Conservation (phyloP, 169 alveolate genomes). For the Blepharisma undulans region DNA sequence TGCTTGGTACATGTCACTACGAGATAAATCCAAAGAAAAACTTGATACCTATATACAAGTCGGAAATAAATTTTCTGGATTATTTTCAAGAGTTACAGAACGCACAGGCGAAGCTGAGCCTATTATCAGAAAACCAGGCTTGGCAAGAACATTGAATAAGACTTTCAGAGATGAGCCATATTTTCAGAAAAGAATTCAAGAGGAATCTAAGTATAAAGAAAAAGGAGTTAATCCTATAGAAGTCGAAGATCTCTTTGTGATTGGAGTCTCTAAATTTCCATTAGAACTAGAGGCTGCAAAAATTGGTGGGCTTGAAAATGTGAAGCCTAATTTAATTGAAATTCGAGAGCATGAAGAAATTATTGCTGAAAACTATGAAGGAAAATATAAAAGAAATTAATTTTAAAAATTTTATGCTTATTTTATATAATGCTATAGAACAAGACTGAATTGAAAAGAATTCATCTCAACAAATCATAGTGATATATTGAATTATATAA, state of each 20-base stretch:
- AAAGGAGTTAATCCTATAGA: not conserved
- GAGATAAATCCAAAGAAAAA: not conserved
- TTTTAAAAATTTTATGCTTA: not conserved
- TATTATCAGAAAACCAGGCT: constrained; percentile 6
- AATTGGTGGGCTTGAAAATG: not conserved
- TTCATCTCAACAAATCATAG: too few species aligned
- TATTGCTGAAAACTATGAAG: constrained; percentile 11
- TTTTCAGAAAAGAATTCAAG: constrained; percentile 1
- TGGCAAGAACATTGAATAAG: not conserved
- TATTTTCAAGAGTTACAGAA: not conserved
- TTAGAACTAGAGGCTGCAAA: constrained; percentile 12
- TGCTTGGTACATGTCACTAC: constrained; percentile 7
- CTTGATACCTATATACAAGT: not conserved
- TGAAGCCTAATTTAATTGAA: not conserved
- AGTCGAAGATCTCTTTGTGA: not conserved
- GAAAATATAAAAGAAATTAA: not conserved
- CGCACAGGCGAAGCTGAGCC: not conserved
- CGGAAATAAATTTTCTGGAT: not conserved
- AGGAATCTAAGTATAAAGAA: not conserved
- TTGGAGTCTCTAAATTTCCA: not conserved
- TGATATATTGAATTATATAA: too few species aligned
- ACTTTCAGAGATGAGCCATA: not conserved
- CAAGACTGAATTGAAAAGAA: too few species aligned
- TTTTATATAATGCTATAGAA: too few species aligned
- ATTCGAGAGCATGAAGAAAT: constrained; percentile 9